A percentile compares a stretch with the other conserved stretches of the same genome.
Conservation (phyloP, 306 rosid species). For the Dalbergia cochinchinensis region DNA sequence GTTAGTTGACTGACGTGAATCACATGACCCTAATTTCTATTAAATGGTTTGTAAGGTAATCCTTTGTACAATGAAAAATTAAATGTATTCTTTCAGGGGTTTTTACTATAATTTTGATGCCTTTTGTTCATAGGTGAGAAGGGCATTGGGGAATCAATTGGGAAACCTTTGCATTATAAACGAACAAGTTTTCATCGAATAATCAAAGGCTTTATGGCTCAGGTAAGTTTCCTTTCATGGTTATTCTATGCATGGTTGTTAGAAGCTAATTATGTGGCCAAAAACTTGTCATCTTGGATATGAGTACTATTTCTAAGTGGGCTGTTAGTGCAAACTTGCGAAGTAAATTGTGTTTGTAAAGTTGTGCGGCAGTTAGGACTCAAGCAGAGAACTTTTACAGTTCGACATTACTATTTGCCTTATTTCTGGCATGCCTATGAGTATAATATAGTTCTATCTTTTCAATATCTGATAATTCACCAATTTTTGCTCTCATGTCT, state of each 20-base stretch:
- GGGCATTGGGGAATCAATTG: slow-evolving; percentile 84
- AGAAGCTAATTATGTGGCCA: slow-evolving; percentile 30
- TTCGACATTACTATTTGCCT: background rate
- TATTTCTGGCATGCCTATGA: background rate
- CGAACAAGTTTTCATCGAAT: slow-evolving; percentile 88
- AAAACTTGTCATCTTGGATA: slow-evolving; percentile 21
- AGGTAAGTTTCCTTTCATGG: slow-evolving; percentile 65
- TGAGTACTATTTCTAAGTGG: slow-evolving; percentile 10
- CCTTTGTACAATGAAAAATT: background rate
- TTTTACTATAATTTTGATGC: slow-evolving; percentile 37
- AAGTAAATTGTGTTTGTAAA: slow-evolving; percentile 26
- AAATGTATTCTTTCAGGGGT: slow-evolving; percentile 25
- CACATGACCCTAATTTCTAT: slow-evolving; percentile 4
- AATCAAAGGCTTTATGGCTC: slow-evolving; percentile 97
- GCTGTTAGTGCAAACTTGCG: background rate
- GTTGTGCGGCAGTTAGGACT: slow-evolving; percentile 5
- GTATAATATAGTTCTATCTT: slow-evolving; percentile 18
- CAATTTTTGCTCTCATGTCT: slow-evolving; percentile 38
- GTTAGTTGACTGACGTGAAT: slow-evolving; percentile 2
- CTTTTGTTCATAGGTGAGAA: slow-evolving; percentile 75
- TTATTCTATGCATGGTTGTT: slow-evolving; percentile 29
- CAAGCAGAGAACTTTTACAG: slow-evolving; percentile 20
- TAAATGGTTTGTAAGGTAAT: slow-evolving; percentile 14
- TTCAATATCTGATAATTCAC: slow-evolving; percentile 35
- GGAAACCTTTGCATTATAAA: slow-evolving; percentile 86